Evolutionary conservation across 1,284 basidiomycete genomes (phyloP).

Genomic region (Ceratobasidium sp.): DNA sequence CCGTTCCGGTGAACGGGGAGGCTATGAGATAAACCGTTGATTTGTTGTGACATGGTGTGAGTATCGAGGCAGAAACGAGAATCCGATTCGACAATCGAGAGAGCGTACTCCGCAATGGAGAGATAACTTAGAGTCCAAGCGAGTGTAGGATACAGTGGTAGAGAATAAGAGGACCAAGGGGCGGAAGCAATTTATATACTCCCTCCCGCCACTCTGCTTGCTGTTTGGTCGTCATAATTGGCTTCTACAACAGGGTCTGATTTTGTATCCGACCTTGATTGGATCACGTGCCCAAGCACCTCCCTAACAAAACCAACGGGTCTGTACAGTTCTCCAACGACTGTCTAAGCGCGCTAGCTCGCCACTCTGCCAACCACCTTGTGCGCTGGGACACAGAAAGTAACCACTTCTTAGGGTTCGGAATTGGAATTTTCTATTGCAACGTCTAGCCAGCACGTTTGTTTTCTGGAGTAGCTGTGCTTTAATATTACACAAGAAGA

Average conservation of each 20-base stretch:
- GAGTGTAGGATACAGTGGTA: slow-evolving; percentile 5
- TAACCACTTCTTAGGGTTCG: neutral
- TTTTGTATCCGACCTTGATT: neutral
- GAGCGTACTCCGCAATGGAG: too few species aligned
- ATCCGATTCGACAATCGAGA: neutral
- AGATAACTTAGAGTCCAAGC: neutral
- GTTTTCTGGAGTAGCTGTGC: too few species aligned
- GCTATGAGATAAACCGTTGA: neutral
- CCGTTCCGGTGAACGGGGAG: neutral
- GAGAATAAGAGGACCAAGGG: neutral
- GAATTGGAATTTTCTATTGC: too few species aligned
- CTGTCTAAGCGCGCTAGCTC: neutral
- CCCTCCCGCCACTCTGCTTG: neutral
- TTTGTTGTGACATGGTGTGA: neutral
- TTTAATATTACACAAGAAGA: too few species aligned
- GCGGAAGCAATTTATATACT: slow-evolving; percentile 31
- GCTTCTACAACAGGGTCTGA: slow-evolving; percentile 30
- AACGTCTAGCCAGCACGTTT: neutral
- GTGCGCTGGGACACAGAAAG: neutral
- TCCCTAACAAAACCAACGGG: neutral
- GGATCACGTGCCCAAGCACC: slow-evolving; percentile 15
- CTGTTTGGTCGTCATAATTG: neutral
- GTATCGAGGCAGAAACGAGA: neutral
- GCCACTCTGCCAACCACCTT: neutral
- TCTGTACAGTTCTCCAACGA: neutral